phyloP scores from a whole-genome alignment of 1,284 basidiomycete genomes.

The Naganishia sp. region DNA sequence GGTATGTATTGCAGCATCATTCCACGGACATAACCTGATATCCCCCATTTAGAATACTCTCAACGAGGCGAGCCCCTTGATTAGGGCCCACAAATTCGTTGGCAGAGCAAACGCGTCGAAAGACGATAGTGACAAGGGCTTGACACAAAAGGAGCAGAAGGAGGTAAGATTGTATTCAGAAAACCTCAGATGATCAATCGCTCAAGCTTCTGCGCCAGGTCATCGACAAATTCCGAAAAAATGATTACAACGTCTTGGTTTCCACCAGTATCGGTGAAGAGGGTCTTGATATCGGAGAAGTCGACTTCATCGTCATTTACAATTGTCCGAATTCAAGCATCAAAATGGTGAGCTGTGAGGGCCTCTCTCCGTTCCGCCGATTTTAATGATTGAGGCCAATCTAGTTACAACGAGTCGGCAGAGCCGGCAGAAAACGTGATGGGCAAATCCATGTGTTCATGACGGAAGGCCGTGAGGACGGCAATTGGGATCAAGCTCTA shows the following conservation, averaged over 20 bases:
- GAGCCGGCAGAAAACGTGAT: slow-evolving; percentile 90
- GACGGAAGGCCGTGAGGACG: slow-evolving; percentile 85
- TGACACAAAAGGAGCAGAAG: slow-evolving; percentile 88
- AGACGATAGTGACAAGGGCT: slow-evolving; percentile 71
- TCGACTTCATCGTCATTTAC: slow-evolving; percentile 97
- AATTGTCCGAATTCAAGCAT: slow-evolving; percentile 96
- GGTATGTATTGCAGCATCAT: slow-evolving; percentile 44
- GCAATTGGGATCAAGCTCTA: slow-evolving; percentile 88
- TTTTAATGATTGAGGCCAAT: not conserved
- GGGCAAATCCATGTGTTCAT: slow-evolving; percentile 92
- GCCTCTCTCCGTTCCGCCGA: not conserved
- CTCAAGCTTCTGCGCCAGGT: slow-evolving; percentile 56
- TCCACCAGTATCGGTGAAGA: slow-evolving; percentile 98
- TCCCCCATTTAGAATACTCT: slow-evolving; percentile 58
- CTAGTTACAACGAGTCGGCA: slow-evolving; percentile 91
- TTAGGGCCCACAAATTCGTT: slow-evolving; percentile 80
- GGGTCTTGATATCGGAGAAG: slow-evolving; percentile 97
- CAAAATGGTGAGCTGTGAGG: slow-evolving; percentile 71
- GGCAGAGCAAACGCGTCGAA: slow-evolving; percentile 86
- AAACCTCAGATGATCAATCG: not conserved
- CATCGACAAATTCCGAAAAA: slow-evolving; percentile 81
- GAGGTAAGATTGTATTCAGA: slow-evolving; percentile 59
- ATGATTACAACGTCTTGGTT: slow-evolving; percentile 88
- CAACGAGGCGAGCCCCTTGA: slow-evolving; percentile 69
- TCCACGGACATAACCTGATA: too few species aligned